Evolutionary conservation across 164 flowering plant species (phyloP).

Genomic region (Magnolia officinalis): DNA sequence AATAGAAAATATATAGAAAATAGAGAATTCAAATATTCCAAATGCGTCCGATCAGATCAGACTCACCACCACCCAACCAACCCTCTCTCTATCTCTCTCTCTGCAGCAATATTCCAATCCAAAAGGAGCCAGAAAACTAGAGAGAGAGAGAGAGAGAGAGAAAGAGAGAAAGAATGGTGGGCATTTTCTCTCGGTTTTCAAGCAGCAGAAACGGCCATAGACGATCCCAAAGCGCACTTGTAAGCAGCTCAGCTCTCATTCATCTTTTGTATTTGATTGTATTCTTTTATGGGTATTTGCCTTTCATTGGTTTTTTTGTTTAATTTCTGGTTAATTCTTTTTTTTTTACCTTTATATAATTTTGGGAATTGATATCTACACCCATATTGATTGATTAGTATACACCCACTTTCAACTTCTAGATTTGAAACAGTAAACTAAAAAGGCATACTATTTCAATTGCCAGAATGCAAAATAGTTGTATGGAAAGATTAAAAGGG

Average conservation of each 20-base stretch:
- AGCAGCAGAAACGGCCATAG: constrained; percentile 50
- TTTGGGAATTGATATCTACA: too few species aligned
- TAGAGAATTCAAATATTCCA: background rate
- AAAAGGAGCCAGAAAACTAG: background rate
- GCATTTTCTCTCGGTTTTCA: constrained; percentile 75
- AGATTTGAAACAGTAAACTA: too few species aligned
- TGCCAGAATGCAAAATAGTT: too few species aligned
- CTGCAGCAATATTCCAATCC: background rate
- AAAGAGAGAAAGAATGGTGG: constrained; percentile 50
- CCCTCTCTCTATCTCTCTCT: too few species aligned
- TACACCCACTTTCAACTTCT: too few species aligned
- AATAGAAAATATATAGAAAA: background rate
- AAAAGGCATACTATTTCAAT: too few species aligned
- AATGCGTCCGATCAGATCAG: too few species aligned
- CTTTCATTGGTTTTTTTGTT: background rate
- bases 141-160: background rate
- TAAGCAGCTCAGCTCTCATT: constrained; percentile 23
- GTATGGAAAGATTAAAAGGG: too few species aligned
- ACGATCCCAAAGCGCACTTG: constrained; percentile 71
- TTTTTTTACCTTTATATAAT: too few species aligned
- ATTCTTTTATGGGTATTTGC: background rate
- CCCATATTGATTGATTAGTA: too few species aligned
- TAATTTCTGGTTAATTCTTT: background rate
- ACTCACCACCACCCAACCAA: background rate
- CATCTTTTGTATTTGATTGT: background rate